Conservation (phyloP, 768 basidiomycete genomes). For the Mycena epipterygia region DNA sequence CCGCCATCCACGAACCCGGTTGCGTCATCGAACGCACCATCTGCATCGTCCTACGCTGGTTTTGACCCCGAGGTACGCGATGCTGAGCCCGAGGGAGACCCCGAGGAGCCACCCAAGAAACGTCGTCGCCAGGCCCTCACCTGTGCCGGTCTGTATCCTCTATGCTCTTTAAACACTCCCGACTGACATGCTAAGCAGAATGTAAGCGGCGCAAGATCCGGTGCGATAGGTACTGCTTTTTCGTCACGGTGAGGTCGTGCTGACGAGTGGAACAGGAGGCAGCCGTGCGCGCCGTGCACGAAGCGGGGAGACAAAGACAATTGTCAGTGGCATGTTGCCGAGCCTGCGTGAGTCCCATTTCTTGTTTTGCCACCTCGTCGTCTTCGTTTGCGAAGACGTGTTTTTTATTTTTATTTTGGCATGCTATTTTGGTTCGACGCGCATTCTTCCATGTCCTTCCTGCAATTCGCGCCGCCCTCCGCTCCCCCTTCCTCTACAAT, state of each 20-base stretch:
- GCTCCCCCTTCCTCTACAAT: too few species aligned
- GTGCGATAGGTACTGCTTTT: conserved; percentile 76
- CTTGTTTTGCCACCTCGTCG: neutral
- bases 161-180: too few species aligned
- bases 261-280: conserved; percentile 59
- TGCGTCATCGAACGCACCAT: conserved; percentile 35
- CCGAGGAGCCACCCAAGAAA: conserved; percentile 74
- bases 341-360: conserved; percentile 76
- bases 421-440: too few species aligned
- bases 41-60: conserved; percentile 43
- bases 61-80: conserved; percentile 58
- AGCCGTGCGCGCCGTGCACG: conserved; percentile 86
- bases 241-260: neutral
- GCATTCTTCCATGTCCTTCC: too few species aligned
- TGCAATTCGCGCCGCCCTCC: too few species aligned
- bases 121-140: conserved; percentile 85
- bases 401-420: neutral
- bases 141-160: conserved; percentile 74
- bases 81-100: conserved; percentile 56
- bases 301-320: conserved; percentile 84
- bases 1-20: conserved; percentile 43
- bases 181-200: conserved; percentile 59
- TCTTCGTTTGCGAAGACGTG: too few species aligned
- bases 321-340: conserved; percentile 88
- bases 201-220: conserved; percentile 91